Percentiles rank a stretch among this genome's conserved stretches.
Conservation (phyloP, 2,329 filamentous ascomycete species). For the Coniochaeta sp. region DNA sequence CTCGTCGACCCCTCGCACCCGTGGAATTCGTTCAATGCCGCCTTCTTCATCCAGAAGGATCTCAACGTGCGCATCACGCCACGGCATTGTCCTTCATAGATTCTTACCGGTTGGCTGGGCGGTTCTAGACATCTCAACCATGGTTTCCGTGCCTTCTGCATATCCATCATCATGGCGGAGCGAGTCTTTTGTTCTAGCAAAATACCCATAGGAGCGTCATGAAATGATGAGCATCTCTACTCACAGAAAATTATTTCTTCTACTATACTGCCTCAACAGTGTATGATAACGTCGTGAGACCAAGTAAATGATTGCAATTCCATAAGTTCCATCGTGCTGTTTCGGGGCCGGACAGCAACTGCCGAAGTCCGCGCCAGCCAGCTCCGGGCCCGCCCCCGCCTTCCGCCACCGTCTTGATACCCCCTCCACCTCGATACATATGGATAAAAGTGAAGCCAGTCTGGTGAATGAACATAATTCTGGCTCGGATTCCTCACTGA, state of each 20-base stretch:
- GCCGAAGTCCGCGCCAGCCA: neutral
- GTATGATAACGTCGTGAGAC: no score
- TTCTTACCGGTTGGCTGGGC: neutral
- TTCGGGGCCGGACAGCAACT: neutral
- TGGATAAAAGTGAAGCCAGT: neutral
- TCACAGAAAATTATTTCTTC: no score
- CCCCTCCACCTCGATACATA: neutral
- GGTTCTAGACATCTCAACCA: neutral
- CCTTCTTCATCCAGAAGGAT: conserved; percentile 2
- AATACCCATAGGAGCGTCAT: neutral
- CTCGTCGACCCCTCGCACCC: conserved; percentile 4
- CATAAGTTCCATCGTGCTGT: no score
- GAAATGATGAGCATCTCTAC: neutral
- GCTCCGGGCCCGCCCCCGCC: neutral
- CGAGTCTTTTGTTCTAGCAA: neutral
- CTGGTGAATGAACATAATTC: neutral
- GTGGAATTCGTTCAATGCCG: conserved; percentile 4
- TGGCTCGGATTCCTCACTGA: neutral
- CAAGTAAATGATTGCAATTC: no score
- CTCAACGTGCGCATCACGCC: neutral
- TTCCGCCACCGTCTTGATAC: neutral
- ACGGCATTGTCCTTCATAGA: neutral
- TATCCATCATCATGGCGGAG: neutral
- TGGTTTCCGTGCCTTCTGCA: neutral
- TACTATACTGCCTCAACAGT: no score